phyloP scores from a whole-genome alignment of 305 asterid genomes.

The Fraxinus velutina region DNA sequence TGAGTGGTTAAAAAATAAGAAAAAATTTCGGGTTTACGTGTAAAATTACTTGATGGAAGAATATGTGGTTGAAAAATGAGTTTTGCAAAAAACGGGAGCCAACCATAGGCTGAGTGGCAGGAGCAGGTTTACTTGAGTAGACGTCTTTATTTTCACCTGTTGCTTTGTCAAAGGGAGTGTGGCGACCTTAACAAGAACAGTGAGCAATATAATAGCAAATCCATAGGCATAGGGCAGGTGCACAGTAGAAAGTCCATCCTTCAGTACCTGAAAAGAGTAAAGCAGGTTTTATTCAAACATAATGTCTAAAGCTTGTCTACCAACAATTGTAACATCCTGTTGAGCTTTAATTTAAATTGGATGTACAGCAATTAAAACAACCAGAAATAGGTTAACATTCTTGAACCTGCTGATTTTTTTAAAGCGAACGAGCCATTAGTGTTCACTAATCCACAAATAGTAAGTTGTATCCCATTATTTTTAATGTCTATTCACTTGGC shows the following conservation, averaged over 20 bases:
- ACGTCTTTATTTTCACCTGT: conserved; percentile 59
- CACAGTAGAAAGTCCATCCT: conserved; percentile 79
- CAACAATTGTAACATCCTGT: background rate
- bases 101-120: conserved; percentile 9
- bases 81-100: background rate
- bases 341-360: background rate
- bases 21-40: too few relatives aligned
- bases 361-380: background rate
- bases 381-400: conserved; percentile 10
- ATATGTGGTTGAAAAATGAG: background rate
- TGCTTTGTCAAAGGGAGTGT: conserved; percentile 95
- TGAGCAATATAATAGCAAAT: conserved; percentile 90
- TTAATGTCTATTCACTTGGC: conserved; percentile 15
- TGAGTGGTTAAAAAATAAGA: too few relatives aligned
- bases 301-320: background rate
- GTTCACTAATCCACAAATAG: conserved; percentile 3
- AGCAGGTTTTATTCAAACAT: conserved; percentile 20
- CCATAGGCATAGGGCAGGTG: conserved; percentile 98
- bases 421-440: conserved; percentile 9
- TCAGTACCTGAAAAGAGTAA: conserved; percentile 60
- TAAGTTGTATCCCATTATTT: background rate
- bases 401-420: background rate
- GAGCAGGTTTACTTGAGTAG: background rate
- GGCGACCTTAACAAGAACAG: conserved; percentile 78
- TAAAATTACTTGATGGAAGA: too few relatives aligned